A percentile compares a stretch with the other conserved stretches of the same genome.
Conservation (phyloP, 1,139 yeast genomes). For the Kodamaea alishanica region DNA sequence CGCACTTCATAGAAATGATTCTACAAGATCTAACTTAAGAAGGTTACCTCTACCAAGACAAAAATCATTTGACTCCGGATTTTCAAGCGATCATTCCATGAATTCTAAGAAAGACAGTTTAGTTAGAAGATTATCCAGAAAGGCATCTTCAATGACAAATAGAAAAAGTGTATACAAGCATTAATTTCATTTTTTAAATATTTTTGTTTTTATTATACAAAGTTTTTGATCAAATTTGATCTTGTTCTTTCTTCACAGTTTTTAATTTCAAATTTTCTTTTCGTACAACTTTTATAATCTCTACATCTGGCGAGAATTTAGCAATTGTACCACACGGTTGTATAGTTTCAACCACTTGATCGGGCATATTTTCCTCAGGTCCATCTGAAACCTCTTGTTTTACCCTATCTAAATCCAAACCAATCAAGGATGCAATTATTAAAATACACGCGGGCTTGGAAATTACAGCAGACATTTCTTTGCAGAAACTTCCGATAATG, state of each 20-base stretch:
- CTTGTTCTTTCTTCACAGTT: slow-evolving; percentile 6
- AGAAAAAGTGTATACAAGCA: slow-evolving; percentile 14
- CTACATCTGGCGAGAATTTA: slow-evolving; percentile 55
- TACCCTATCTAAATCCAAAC: slow-evolving; percentile 41
- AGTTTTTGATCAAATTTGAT: not conserved
- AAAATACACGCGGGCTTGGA: slow-evolving; percentile 86
- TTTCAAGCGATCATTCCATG: slow-evolving; percentile 10
- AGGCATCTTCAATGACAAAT: slow-evolving; percentile 29
- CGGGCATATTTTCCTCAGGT: slow-evolving; percentile 80
- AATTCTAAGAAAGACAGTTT: slow-evolving; percentile 22
- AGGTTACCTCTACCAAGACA: slow-evolving; percentile 10
- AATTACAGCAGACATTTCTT: slow-evolving; percentile 74
- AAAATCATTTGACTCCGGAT: slow-evolving; percentile 15
- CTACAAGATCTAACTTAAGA: slow-evolving; percentile 10
- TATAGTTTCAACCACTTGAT: slow-evolving; percentile 63
- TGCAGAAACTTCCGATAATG: slow-evolving; percentile 73
- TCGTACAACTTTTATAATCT: slow-evolving; percentile 44
- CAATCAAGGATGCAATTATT: slow-evolving; percentile 52
- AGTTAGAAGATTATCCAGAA: slow-evolving; percentile 29
- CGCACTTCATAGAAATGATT: slow-evolving; percentile 7
- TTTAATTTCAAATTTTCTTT: slow-evolving; percentile 12
- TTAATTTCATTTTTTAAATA: not conserved
- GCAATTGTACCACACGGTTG: slow-evolving; percentile 50
- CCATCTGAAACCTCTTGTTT: slow-evolving; percentile 56
- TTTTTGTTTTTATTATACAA: not conserved